phyloP scores from a whole-genome alignment of 2,329 filamentous ascomycete genomes.

The Trichophyton mentagrophytes region DNA sequence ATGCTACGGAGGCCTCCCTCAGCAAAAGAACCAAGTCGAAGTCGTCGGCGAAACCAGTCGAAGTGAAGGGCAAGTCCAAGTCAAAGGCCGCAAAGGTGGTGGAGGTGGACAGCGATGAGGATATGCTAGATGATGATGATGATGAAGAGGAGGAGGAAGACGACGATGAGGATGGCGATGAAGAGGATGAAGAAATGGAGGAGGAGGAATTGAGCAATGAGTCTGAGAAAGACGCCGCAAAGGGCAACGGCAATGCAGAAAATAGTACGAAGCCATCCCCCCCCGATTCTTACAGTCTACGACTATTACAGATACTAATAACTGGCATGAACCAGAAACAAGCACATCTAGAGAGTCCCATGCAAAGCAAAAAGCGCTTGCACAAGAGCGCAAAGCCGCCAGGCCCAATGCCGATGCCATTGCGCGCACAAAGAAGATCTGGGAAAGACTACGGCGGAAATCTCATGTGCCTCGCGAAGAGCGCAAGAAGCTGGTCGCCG shows the following conservation, averaged over 20 bases:
- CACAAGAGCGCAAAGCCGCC: constrained; percentile 75
- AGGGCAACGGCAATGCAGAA: constrained; percentile 3
- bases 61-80: constrained; percentile 15
- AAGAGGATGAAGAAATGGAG: background rate
- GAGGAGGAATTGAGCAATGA: background rate
- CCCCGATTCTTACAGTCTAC: constrained; percentile 7
- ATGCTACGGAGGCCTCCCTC: constrained; percentile 26
- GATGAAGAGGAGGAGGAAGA: background rate
- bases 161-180: background rate
- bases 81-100: background rate
- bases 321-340: constrained; percentile 30
- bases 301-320: constrained; percentile 15
- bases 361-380: constrained; percentile 79
- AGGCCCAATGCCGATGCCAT: constrained; percentile 90
- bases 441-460: constrained; percentile 86
- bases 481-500: constrained; percentile 70
- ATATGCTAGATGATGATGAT: background rate
- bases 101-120: background rate
- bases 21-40: constrained; percentile 31
- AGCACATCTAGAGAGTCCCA: constrained; percentile 75
- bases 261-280: constrained; percentile 12
- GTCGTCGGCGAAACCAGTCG: constrained; percentile 19
- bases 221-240: background rate
- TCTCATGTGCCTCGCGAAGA: constrained; percentile 86
- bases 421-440: constrained; percentile 84